These are phyloP conservation scores for Plectosphaerella plurivora DNA, from an alignment of 2,329 filamentous ascomycete genomes.

Conservation along the genomic window DNA sequence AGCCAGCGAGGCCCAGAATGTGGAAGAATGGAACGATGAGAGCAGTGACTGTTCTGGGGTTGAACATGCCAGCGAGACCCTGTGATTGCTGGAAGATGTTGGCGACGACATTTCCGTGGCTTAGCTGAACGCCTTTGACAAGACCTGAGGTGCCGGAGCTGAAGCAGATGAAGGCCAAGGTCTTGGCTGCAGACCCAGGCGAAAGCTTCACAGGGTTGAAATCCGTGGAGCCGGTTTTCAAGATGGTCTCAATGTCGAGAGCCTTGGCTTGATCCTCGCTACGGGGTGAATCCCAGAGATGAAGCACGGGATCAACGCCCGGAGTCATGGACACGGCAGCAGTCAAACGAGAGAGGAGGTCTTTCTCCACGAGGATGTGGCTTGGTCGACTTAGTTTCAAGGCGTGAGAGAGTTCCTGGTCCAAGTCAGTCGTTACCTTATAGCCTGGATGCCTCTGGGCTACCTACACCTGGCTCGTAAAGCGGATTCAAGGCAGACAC, in stretches of 20 bases:
- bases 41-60: conserved; percentile 1
- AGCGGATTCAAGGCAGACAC: conserved; percentile 8
- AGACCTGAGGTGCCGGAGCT: conserved; percentile 9
- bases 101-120: conserved; percentile 8
- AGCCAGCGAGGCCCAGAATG: conserved; percentile 7
- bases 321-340: neutral
- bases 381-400: conserved; percentile 4
- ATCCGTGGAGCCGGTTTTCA: neutral
- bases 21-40: conserved; percentile 9
- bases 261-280: neutral
- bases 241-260: neutral
- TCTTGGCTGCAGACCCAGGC: neutral
- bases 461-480: conserved; percentile 4
- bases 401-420: conserved; percentile 4
- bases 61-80: conserved; percentile 5
- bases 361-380: conserved; percentile 5
- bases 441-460: neutral
- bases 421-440: neutral
- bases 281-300: neutral
- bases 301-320: neutral
- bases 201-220: conserved; percentile 1
- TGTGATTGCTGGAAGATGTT: conserved; percentile 8
- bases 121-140: conserved; percentile 7
- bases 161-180: conserved; percentile 7
- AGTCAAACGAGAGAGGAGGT: neutral